Evolutionary conservation across 352 stramenopile genomes (phyloP), one percentile per base, ranked within the genome.

Genomic region (Albugo candida): DNA sequence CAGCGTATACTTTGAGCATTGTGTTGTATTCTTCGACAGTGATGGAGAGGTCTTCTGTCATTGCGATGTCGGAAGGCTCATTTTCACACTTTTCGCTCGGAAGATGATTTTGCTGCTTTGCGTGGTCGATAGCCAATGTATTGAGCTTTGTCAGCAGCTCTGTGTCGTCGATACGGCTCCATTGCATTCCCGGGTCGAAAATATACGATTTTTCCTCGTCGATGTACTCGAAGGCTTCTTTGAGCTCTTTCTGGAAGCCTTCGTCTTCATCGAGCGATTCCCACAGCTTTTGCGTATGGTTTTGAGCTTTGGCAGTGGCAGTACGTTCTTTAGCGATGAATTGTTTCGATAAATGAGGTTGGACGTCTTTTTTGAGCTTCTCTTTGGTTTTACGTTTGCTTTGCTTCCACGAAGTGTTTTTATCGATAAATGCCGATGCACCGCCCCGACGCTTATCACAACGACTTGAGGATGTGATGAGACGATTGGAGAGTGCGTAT

Each of bases 21-120:
- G 83, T 81, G 59, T 84, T 83, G 57, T 85, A 83, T 53, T 83
- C 72, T 1, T 73, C 59, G 10, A 82, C 70, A 31, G 24, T 10
- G 24, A 31, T 31, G 24, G 8, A 31, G n/a, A n/a, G n/a, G 24
- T 8, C 8, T 31, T 31, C 24, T 10, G 24, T 8, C 3, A 8
- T 8, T 31, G 3, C 24, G 8, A n/a, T n/a, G n/a, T n/a, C n/a
- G n/a, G n/a, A n/a, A n/a, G n/a, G n/a, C n/a, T n/a, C n/a, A n/a
- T n/a, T n/a, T n/a, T n/a, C n/a, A n/a, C n/a, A n/a, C n/a, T n/a
- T n/a, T n/a, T n/a, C n/a, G n/a, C n/a, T 31, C 3, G 24, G 8
- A 3, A 8, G 24, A 8, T 10, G 3, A 8, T 8, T 10, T 31
- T 8, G 24, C 24, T 31, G 24, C 24, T 31, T 31, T n/a, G n/a